Base-by-base conservation (phyloP, 495 filamentous ascomycete species). In the Penicillium ochrochloron region DNA sequence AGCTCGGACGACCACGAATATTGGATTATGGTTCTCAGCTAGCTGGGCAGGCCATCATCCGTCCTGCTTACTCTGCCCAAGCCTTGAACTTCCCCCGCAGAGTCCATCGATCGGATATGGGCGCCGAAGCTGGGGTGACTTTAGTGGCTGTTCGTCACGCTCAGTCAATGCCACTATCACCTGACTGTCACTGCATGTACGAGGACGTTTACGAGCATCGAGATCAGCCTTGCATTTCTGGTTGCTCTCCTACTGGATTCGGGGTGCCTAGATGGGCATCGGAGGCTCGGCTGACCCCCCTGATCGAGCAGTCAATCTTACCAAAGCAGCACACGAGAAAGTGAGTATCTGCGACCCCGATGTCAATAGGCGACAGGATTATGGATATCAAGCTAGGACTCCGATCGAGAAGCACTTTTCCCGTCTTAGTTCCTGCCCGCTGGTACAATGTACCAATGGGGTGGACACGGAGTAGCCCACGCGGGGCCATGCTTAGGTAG, bases 161-260 rank as follows among this genome's bases (percentile, higher is more conserved):
- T 57, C 57, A 61, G 27, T 42, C 21, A 57, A 54, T 33, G 52
- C 58, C 51, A 27, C 34, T 57, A 60, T 69, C 64, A 64, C 57
- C 61, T 64, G 64, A 70, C 55, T 57, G 8, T 41, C 60, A 37
- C 67, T 59, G 57, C 53, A 67, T 64, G 46, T 67, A 57, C 57
- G 35, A 59, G 31, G 48, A 12, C 12, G 17, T 31, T 52, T 52
- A 29, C 48, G 48, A 31, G 48, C 48, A 31, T 52, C 25, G 48
- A 17, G 19, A 48, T 52, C 27, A n/a, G 15, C 5, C 12, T 21
- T n/a, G 7, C 14, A 31, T n/a, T 5, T 19, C 0, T 42, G 37
- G 17, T 37, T 58, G 27, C 5, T 44, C 56, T 44, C 0, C 21
- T 34, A 2, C 25, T n/a, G 35, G 33, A 5, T 23, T 34, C 19